phyloP scores from a whole-genome alignment of 495 filamentous ascomycete species.

The Sabuloglossum arenarium region DNA sequence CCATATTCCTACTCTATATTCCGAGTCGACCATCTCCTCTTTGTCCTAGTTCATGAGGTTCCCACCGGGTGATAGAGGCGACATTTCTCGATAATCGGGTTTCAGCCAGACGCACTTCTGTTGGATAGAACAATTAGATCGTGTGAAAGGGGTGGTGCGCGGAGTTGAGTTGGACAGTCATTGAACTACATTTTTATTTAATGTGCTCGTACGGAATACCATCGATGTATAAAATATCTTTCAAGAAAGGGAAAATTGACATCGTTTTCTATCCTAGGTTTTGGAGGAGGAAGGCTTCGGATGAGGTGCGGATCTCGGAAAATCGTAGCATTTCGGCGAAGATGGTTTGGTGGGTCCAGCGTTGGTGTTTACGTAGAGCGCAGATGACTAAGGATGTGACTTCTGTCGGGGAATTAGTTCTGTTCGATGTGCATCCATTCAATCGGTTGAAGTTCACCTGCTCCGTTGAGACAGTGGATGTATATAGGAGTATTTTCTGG shows the following conservation, averaged over 20 bases:
- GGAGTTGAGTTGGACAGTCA: neutral
- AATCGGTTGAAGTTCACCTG: neutral
- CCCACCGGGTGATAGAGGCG: neutral
- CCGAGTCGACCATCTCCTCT: neutral
- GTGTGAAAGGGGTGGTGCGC: neutral
- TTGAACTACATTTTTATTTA: neutral
- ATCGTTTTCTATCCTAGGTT: neutral
- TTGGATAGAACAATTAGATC: neutral
- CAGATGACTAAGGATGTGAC: conserved; percentile 11
- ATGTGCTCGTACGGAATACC: neutral
- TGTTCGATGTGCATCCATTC: neutral
- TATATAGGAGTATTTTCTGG: conserved; percentile 8
- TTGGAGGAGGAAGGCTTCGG: conserved; percentile 8
- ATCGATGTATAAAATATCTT: neutral
- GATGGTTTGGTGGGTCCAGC: conserved; percentile 11
- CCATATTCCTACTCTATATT: too few relatives aligned
- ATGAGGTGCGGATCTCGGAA: conserved; percentile 11
- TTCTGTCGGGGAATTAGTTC: conserved; percentile 1
- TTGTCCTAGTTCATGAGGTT: neutral
- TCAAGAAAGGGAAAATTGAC: neutral
- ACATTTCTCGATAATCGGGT: neutral
- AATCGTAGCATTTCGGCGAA: conserved; percentile 11
- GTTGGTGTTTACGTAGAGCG: conserved; percentile 10
- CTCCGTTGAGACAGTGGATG: conserved; percentile 13
- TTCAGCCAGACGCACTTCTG: neutral